These are phyloP conservation scores for Petrea volubilis DNA, from an alignment of 257 asterid species.

Conservation along the genomic window DNA sequence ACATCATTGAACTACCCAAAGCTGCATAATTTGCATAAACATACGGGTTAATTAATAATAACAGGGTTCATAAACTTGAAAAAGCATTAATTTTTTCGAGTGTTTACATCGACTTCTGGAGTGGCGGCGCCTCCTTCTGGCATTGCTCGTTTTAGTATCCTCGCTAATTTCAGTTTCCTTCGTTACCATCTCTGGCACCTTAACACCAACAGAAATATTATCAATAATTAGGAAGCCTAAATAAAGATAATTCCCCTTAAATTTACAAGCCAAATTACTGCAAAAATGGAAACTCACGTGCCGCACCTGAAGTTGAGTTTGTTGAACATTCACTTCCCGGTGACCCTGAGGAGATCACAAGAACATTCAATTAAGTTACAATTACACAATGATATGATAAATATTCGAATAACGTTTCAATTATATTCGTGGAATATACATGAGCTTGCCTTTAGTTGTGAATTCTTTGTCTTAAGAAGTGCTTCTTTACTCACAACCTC, in stretches of 20 bases:
- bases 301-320: conserved; percentile 28
- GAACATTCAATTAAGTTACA: background rate
- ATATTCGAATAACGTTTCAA: background rate
- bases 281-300: background rate
- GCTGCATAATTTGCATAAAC: conserved; percentile 48
- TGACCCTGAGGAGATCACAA: conserved; percentile 37
- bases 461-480: conserved; percentile 56
- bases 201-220: background rate
- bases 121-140: conserved; percentile 42
- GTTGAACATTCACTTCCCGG: conserved; percentile 16
- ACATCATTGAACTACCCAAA: conserved; percentile 48
- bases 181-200: conserved; percentile 35
- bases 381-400: background rate
- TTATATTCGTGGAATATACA: background rate
- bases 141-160: conserved; percentile 33
- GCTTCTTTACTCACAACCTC: conserved; percentile 76
- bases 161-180: conserved; percentile 31
- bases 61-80: background rate
- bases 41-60: background rate
- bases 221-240: background rate
- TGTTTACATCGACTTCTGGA: conserved; percentile 73
- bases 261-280: background rate
- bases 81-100: background rate
- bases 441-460: conserved; percentile 37
- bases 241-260: background rate